A percentile compares a stretch with the other conserved stretches of the same genome.
Evolutionary conservation across 495 filamentous ascomycete genomes (phyloP).

Genomic region (Trichoderma asperelloides): DNA sequence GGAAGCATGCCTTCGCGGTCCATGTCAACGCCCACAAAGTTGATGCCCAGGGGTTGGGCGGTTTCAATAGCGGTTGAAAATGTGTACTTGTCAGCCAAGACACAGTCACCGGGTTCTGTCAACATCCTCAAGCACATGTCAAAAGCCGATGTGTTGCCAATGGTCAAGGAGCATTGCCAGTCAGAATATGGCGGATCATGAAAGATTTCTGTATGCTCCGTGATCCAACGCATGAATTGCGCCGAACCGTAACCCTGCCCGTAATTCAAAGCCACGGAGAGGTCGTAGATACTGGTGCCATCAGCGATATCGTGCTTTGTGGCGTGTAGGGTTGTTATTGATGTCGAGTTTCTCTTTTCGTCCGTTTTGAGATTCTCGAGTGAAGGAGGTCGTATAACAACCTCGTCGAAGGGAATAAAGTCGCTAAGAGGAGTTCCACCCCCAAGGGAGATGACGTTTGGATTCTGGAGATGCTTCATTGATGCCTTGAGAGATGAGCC

Average conservation of each 20-base stretch:
- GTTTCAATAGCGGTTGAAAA: neutral
- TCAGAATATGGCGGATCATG: neutral
- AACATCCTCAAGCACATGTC: conserved; percentile 4
- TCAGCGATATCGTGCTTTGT: neutral
- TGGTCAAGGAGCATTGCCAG: conserved; percentile 2
- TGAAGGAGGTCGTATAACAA: neutral
- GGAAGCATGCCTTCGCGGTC: conserved; percentile 70
- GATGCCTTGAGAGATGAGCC: neutral
- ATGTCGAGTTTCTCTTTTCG: neutral
- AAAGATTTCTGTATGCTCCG: neutral
- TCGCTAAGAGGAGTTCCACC: neutral
- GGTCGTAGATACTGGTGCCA: neutral
- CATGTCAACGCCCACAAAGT: conserved; percentile 60
- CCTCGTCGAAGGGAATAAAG: neutral
- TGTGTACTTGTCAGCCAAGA: neutral
- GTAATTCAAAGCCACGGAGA: neutral
- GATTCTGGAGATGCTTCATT: neutral
- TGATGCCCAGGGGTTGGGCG: conserved; percentile 44
- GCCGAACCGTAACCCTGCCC: neutral
- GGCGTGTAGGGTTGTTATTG: neutral
- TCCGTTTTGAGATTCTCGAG: neutral
- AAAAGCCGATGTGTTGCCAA: neutral
- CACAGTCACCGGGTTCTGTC: neutral
- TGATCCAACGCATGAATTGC: neutral
- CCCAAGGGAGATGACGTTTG: neutral